Percentiles rank a stretch among this genome's conserved stretches.
Conservation (phyloP, 2,329 filamentous ascomycete species). For the Thelonectria discophora region DNA sequence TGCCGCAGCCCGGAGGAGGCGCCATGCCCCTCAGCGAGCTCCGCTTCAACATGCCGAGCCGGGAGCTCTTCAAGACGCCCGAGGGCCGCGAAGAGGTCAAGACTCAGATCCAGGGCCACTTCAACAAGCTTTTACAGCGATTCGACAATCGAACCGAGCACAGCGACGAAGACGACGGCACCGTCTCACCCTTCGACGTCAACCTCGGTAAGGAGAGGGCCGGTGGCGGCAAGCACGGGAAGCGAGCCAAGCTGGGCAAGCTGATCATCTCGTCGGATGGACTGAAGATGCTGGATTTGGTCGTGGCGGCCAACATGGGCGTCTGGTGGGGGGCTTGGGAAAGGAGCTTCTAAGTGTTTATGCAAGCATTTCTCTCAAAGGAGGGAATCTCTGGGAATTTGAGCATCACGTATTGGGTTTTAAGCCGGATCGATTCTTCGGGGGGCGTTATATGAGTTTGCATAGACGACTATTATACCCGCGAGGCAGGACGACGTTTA, state of each 20-base stretch:
- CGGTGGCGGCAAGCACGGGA: conserved; percentile 85
- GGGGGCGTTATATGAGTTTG: conserved; percentile 18
- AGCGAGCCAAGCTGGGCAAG: conserved; percentile 92
- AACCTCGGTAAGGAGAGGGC: conserved; percentile 83
- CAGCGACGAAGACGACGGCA: conserved; percentile 51
- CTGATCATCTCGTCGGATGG: conserved; percentile 90
- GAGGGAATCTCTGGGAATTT: neutral
- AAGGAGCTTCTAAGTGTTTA: conserved; percentile 51
- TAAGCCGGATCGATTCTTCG: conserved; percentile 17
- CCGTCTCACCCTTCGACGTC: conserved; percentile 66
- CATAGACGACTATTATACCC: conserved; percentile 28
- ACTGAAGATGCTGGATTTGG: conserved; percentile 92
- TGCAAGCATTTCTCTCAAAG: too few relatives aligned
- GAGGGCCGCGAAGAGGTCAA: conserved; percentile 46
- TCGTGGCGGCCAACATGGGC: conserved; percentile 90
- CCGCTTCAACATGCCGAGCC: conserved; percentile 84
- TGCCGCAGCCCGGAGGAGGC: conserved; percentile 40
- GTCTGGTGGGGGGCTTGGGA: conserved; percentile 95
- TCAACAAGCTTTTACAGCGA: conserved; percentile 52
- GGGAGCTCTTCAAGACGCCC: conserved; percentile 55
- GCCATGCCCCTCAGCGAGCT: conserved; percentile 74
- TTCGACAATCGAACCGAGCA: conserved; percentile 46
- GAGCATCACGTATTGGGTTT: neutral
- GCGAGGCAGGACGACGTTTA: conserved; percentile 25
- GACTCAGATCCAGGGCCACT: conserved; percentile 52